A percentile compares a stretch with the other conserved stretches of the same genome.
phyloP scores from a whole-genome alignment of 225 moss, liverwort and hornwort genomes.

The Neckera pumila region DNA sequence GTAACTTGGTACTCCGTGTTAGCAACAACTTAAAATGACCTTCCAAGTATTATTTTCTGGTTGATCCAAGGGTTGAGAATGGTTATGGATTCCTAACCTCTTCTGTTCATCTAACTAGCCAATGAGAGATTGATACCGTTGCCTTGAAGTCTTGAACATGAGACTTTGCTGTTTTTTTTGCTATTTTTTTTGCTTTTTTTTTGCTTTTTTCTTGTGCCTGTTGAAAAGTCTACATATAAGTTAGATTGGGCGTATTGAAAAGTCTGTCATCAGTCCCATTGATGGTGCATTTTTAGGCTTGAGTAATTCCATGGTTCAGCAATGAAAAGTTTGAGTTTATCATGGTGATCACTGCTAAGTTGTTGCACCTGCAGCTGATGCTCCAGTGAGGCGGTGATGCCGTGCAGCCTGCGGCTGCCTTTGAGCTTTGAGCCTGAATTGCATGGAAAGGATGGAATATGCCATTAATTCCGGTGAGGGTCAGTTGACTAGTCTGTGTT shows the following conservation, averaged over 20 bases:
- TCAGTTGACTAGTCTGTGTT: background rate
- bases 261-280: too few relatives aligned
- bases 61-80: background rate
- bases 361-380: background rate
- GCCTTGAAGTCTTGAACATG: background rate
- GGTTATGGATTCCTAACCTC: background rate
- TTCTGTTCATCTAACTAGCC: too few relatives aligned
- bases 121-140: background rate
- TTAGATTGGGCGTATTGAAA: too few relatives aligned
- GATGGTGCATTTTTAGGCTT: too few relatives aligned
- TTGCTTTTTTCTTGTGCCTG: background rate
- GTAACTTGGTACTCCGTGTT: too few relatives aligned
- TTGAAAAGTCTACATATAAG: background rate
- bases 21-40: background rate
- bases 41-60: background rate
- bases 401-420: background rate
- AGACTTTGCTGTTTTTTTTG: too few relatives aligned
- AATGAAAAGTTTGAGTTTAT: background rate
- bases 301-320: background rate
- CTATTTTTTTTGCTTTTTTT: too few relatives aligned
- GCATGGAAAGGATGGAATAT: background rate
- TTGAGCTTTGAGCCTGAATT: background rate
- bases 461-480: rapidly evolving
- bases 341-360: background rate
- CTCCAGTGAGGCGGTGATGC: background rate